Conservation (phyloP, 441 rosid genomes). For the Arabidopsis lyrata region DNA sequence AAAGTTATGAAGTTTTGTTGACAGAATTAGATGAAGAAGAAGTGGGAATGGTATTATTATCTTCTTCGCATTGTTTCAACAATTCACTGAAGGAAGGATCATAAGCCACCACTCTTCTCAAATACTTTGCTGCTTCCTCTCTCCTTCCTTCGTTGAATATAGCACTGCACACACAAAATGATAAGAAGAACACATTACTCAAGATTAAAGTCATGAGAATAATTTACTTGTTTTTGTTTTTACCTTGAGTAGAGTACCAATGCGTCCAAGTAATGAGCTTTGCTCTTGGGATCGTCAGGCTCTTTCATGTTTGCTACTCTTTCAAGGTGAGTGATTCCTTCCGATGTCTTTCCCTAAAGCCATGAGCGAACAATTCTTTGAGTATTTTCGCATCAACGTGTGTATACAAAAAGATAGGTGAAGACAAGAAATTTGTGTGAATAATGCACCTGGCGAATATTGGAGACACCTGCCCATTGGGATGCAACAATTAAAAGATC, state of each 20-base stretch:
- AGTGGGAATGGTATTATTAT: constrained; percentile 34
- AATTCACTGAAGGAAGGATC: constrained; percentile 57
- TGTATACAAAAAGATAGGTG: background rate
- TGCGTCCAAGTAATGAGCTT: constrained; percentile 75
- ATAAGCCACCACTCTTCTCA: constrained; percentile 72
- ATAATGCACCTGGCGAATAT: constrained; percentile 65
- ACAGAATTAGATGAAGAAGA: constrained; percentile 32
- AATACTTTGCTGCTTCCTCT: constrained; percentile 74
- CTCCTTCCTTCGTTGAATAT: constrained; percentile 63
- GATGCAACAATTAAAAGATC: constrained; percentile 78
- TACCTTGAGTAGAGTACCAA: constrained; percentile 80
- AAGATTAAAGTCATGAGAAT: constrained; percentile 1
- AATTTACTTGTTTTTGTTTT: constrained; percentile 1
- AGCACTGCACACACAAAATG: constrained; percentile 54
- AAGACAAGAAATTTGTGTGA: background rate
- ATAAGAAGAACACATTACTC: background rate
- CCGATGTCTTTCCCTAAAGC: constrained; percentile 68
- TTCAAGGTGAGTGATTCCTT: constrained; percentile 75
- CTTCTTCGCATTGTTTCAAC: constrained; percentile 72
- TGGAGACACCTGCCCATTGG: constrained; percentile 82
- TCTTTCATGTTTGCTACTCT: constrained; percentile 72
- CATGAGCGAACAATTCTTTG: constrained; percentile 3
- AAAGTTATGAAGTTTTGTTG: constrained; percentile 29
- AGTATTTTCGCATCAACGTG: constrained; percentile 7
- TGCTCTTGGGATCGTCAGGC: constrained; percentile 75